Percentiles rank a stretch among this genome's conserved stretches.
These are phyloP conservation scores for Daucus carota DNA, from an alignment of 129 eudicot species.

Conservation along the genomic window DH1_v3.0 NC_030382.2:57935501-57936000, in stretches of 20 bases:
- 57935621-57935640: neutral
- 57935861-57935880: neutral
- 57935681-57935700: constrained; percentile 86
- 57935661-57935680: constrained; percentile 38
- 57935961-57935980: constrained; percentile 57
- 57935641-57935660: constrained; percentile 37
- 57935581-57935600: neutral
- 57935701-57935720: constrained; percentile 81
- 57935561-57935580: neutral
- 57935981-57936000: constrained; percentile 73
- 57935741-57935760: neutral
- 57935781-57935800: neutral
- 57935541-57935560: neutral
- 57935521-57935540: neutral
- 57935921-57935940: constrained; percentile 69
- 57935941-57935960: constrained; percentile 52
- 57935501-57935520: neutral
- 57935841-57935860: neutral
- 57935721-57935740: constrained; percentile 61
- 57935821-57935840: neutral
- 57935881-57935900: neutral
- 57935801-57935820: neutral
- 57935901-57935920: constrained; percentile 52
- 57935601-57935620: neutral
- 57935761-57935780: neutral